These are phyloP conservation scores for Colletotrichum zoysiae DNA, from an alignment of 2,329 filamentous ascomycete genomes.

Conservation along the genomic window DNA sequence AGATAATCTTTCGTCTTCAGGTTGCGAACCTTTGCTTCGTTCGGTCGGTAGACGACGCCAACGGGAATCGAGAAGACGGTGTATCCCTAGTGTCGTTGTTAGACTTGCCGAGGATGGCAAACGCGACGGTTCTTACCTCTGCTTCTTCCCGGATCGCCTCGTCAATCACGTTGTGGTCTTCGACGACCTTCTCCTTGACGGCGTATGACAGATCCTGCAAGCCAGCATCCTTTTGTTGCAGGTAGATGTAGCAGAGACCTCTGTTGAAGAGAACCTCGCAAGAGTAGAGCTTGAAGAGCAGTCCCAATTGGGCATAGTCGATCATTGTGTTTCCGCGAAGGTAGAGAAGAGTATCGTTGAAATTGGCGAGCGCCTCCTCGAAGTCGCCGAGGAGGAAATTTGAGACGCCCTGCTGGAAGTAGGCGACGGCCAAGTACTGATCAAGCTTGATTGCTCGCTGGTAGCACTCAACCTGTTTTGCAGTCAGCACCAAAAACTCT, in stretches of 20 bases:
- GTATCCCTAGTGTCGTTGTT: conserved; percentile 75
- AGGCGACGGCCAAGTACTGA: conserved; percentile 95
- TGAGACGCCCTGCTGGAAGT: conserved; percentile 98
- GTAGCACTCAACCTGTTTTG: conserved; percentile 86
- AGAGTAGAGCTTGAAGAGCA: conserved; percentile 96
- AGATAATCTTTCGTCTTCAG: conserved; percentile 98
- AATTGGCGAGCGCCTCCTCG: conserved; percentile 96
- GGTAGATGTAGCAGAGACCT: conserved; percentile 96
- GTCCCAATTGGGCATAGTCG: conserved; percentile 94
- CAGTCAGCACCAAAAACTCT: conserved; percentile 37
- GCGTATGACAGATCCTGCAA: conserved; percentile 93
- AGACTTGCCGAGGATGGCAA: neutral
- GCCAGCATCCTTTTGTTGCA: conserved; percentile 90
- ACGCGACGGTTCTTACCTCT: conserved; percentile 70
- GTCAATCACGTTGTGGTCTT: conserved; percentile 97
- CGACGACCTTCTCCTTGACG: conserved; percentile 94
- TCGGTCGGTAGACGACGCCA: conserved; percentile 93
- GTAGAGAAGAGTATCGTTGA: conserved; percentile 97
- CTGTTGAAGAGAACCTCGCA: conserved; percentile 98
- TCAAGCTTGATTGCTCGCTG: conserved; percentile 91
- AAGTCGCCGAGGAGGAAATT: conserved; percentile 98
- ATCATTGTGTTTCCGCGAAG: conserved; percentile 96
- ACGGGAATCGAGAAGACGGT: conserved; percentile 99
- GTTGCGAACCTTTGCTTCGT: conserved; percentile 98
- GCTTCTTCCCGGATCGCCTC: conserved; percentile 95